These are phyloP conservation scores for Agrostemma githago DNA, from an alignment of 148 eudicot genomes.

Conservation along the genomic window DNA sequence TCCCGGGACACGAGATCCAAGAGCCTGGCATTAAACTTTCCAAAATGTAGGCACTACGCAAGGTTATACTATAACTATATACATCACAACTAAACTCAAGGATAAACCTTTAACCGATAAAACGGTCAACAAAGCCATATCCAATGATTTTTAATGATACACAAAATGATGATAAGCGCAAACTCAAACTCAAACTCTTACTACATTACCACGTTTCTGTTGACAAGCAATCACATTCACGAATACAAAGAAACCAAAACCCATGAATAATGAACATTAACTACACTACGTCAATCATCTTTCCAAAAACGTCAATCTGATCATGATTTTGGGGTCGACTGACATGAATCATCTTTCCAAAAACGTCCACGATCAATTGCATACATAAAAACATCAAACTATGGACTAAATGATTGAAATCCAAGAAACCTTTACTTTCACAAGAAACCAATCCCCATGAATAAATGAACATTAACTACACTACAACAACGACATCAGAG, in stretches of 20 bases:
- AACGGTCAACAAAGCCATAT: constrained; percentile 18
- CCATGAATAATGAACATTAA: neutral
- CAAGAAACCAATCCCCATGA: no score
- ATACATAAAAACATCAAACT: neutral
- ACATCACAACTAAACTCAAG: neutral
- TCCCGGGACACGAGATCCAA: neutral
- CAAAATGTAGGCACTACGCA: neutral
- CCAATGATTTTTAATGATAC: neutral
- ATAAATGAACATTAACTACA: neutral
- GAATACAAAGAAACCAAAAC: neutral
- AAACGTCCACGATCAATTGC: neutral
- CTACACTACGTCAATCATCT: neutral
- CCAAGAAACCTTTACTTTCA: neutral
- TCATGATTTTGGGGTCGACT: neutral
- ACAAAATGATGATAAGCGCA: neutral
- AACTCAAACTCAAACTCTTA: constrained; percentile 1
- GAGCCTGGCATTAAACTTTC: neutral
- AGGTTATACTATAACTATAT: neutral
- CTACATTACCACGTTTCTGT: constrained; percentile 1
- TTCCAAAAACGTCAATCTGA: neutral
- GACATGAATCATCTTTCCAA: neutral
- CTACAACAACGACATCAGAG: neutral
- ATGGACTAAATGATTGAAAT: constrained; percentile 44
- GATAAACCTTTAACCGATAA: neutral
- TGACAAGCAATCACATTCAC: constrained; percentile 1